These are phyloP conservation scores for Cercospora zeina DNA, from an alignment of 2,329 filamentous ascomycete genomes.

Conservation along the genomic window DNA sequence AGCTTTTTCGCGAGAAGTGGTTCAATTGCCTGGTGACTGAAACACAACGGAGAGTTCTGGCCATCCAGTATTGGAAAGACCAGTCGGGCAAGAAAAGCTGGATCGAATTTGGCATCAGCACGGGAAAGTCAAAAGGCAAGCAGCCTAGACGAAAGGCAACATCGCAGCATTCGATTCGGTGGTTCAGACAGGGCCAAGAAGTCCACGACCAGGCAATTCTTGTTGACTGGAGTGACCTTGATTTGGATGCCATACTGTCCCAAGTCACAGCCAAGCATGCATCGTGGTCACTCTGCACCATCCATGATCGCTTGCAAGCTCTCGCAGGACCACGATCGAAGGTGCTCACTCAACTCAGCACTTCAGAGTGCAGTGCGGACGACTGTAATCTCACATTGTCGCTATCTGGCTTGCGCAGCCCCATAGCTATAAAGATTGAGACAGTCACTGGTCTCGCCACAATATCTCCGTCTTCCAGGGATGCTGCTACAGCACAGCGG, in stretches of 20 bases:
- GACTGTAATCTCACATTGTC: conserved; percentile 69
- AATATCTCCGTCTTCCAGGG: conserved; percentile 58
- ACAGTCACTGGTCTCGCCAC: conserved; percentile 75
- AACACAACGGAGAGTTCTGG: conserved; percentile 74
- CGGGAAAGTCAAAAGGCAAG: conserved; percentile 50
- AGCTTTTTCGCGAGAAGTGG: conserved; percentile 71
- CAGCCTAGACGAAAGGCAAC: conserved; percentile 39
- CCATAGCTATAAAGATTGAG: conserved; percentile 66
- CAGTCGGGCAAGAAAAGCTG: conserved; percentile 76
- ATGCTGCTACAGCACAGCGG: conserved; percentile 56
- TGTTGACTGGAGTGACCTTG: conserved; percentile 67
- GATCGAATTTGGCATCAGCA: conserved; percentile 82
- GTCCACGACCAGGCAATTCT: conserved; percentile 64
- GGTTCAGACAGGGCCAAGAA: conserved; percentile 82
- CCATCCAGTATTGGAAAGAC: conserved; percentile 87
- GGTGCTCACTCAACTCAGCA: conserved; percentile 47
- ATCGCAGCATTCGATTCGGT: conserved; percentile 61
- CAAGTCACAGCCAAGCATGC: conserved; percentile 74
- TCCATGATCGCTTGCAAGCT: conserved; percentile 60
- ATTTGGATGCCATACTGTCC: conserved; percentile 71
- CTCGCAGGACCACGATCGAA: conserved; percentile 36
- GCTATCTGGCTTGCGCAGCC: conserved; percentile 62
- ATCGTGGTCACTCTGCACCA: conserved; percentile 67
- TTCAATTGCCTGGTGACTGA: conserved; percentile 75
- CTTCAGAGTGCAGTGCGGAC: conserved; percentile 63